Percentiles rank a stretch among this genome's conserved stretches.
phyloP scores from a whole-genome alignment of 768 basidiomycete species.

The Tricholoma sp. region DNA sequence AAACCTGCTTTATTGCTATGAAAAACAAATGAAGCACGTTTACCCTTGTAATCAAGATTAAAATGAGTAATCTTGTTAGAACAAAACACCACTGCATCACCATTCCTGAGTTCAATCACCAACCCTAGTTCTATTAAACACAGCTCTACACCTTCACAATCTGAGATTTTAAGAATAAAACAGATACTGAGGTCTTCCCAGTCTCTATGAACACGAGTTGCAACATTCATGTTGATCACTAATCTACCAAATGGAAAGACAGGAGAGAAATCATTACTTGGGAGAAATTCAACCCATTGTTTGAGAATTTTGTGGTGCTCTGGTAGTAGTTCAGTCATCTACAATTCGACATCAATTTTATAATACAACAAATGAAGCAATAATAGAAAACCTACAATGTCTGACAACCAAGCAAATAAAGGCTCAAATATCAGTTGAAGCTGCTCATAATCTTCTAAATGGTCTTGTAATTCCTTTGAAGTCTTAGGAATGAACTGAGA shows the following conservation, averaged over 20 bases:
- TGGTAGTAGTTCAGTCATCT: conserved; percentile 6
- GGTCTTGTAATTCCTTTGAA: background rate
- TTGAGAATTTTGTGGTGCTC: conserved; percentile 6
- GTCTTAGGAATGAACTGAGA: background rate
- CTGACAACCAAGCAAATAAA: background rate
- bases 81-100: conserved; percentile 19
- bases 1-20: conserved; percentile 10
- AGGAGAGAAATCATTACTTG: conserved; percentile 8
- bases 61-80: conserved; percentile 19
- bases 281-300: conserved; percentile 10
- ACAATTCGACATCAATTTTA: background rate
- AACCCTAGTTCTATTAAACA: conserved; percentile 20
- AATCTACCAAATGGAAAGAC: conserved; percentile 17
- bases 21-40: conserved; percentile 15
- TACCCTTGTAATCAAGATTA: conserved; percentile 18
- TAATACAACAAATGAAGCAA: background rate
- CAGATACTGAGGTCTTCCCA: conserved; percentile 16
- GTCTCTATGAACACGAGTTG: conserved; percentile 19
- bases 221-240: conserved; percentile 19
- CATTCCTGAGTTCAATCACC: conserved; percentile 11
- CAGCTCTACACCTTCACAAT: conserved; percentile 21
- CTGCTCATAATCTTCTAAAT: background rate
- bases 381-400: background rate
- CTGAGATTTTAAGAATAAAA: conserved; percentile 15
- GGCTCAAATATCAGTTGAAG: background rate